phyloP scores from a whole-genome alignment of 73 alveolate genomes.

The Paramecium caudatum region DNA sequence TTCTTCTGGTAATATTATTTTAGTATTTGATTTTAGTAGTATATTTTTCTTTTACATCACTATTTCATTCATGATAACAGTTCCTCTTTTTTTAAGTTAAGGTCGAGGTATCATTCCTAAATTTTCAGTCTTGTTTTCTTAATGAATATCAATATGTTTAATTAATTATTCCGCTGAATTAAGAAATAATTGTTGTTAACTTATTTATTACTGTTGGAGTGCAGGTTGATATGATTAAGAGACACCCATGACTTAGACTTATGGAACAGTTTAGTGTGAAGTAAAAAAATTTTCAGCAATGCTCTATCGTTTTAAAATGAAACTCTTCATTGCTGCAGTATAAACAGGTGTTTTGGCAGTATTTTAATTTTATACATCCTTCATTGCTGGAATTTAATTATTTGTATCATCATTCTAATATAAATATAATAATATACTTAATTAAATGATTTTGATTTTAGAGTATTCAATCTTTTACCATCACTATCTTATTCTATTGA shows the following conservation, averaged over 20 bases:
- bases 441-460: slow-evolving; percentile 12
- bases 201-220: too few relatives aligned
- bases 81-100: background rate
- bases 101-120: background rate
- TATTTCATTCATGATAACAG: background rate
- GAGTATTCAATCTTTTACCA: background rate
- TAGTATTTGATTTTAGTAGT: background rate
- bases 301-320: too few relatives aligned
- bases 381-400: too few relatives aligned
- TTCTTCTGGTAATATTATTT: slow-evolving; percentile 2
- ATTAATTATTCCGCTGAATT: slow-evolving; percentile 1
- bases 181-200: background rate
- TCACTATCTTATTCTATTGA: background rate
- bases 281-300: too few relatives aligned
- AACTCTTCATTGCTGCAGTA: too few relatives aligned
- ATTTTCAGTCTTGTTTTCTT: background rate
- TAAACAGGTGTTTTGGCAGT: slow-evolving; percentile 27
- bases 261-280: too few relatives aligned
- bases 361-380: background rate
- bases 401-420: background rate
- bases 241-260: too few relatives aligned
- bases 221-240: too few relatives aligned
- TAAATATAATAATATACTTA: background rate
- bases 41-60: background rate
- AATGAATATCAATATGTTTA: background rate